Percentiles rank a stretch among this genome's conserved stretches.
phyloP scores from a whole-genome alignment of 1,139 yeast species.

The Lodderomyces orthopsilosis region DNA sequence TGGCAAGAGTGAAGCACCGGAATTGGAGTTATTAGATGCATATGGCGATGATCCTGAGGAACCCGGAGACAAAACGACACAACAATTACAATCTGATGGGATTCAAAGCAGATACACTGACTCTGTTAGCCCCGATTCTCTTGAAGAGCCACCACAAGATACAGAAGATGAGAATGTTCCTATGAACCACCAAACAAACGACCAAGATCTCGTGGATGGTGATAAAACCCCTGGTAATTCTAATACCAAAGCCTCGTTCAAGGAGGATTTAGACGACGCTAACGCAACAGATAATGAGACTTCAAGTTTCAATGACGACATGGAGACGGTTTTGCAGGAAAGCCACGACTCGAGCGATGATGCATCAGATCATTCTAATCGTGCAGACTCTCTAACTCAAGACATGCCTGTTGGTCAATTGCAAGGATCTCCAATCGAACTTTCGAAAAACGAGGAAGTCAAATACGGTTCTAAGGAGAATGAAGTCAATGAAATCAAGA shows the following conservation, averaged over 20 bases:
- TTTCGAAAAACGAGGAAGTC: background rate
- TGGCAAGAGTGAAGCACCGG: background rate
- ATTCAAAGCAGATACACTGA: background rate
- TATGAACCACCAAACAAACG: slow-evolving; percentile 4
- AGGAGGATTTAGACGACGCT: slow-evolving; percentile 27
- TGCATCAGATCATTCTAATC: background rate
- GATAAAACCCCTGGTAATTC: slow-evolving; percentile 39
- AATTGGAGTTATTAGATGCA: background rate
- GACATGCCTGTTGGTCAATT: background rate
- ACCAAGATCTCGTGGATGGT: slow-evolving; percentile 23
- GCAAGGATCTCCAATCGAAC: background rate
- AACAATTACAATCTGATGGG: background rate
- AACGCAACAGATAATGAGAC: slow-evolving; percentile 16
- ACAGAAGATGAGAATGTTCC: background rate
- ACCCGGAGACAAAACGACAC: background rate
- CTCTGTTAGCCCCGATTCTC: background rate
- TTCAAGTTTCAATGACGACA: slow-evolving; percentile 33
- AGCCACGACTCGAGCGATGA: slow-evolving; percentile 15
- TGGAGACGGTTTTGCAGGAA: slow-evolving; percentile 34
- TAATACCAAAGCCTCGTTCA: slow-evolving; percentile 29
- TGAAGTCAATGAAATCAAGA: background rate
- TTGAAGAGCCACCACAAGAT: background rate
- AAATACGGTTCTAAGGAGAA: background rate
- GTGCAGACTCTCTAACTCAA: background rate
- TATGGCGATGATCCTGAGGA: background rate